Conservation (phyloP, 257 asterid genomes). For the Solanum dulcamara region DNA sequence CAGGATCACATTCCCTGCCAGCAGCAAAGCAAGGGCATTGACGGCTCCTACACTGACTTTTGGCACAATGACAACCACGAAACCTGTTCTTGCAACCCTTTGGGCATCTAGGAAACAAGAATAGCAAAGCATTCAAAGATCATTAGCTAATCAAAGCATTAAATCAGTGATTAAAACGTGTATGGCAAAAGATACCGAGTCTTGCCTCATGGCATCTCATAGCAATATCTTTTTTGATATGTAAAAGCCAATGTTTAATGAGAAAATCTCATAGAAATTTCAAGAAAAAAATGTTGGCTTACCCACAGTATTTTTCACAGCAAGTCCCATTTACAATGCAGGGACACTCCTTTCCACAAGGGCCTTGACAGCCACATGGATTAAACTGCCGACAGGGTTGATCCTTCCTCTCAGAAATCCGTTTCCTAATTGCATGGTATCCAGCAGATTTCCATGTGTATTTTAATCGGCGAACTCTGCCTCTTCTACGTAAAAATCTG, state of each 20-base stretch:
- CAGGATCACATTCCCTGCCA: slow-evolving; percentile 93
- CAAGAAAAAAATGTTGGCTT: slow-evolving; percentile 10
- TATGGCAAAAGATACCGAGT: neutral
- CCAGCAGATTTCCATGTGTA: slow-evolving; percentile 96
- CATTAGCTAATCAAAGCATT: neutral
- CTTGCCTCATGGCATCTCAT: slow-evolving; percentile 25
- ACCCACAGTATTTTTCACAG: slow-evolving; percentile 99
- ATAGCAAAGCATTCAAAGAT: neutral
- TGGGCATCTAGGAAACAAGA: slow-evolving; percentile 54
- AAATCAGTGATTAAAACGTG: neutral
- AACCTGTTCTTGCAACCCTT: slow-evolving; percentile 90
- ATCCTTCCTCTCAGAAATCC: slow-evolving; percentile 83
- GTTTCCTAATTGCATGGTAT: slow-evolving; percentile 72
- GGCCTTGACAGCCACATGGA: slow-evolving; percentile 88
- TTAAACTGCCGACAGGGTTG: slow-evolving; percentile 90
- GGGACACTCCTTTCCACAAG: slow-evolving; percentile 87
- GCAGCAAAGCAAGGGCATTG: slow-evolving; percentile 99
- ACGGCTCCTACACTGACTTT: slow-evolving; percentile 97
- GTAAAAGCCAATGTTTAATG: neutral
- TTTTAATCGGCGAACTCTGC: slow-evolving; percentile 93
- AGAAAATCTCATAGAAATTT: neutral
- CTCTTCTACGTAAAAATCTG: slow-evolving; percentile 76
- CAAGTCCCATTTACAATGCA: slow-evolving; percentile 80
- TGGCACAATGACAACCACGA: slow-evolving; percentile 99
- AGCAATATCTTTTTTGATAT: neutral